Evolutionary conservation across 192 early-diverging fungal genomes (phyloP).

Genomic region (Entomortierella parvispora): DNA sequence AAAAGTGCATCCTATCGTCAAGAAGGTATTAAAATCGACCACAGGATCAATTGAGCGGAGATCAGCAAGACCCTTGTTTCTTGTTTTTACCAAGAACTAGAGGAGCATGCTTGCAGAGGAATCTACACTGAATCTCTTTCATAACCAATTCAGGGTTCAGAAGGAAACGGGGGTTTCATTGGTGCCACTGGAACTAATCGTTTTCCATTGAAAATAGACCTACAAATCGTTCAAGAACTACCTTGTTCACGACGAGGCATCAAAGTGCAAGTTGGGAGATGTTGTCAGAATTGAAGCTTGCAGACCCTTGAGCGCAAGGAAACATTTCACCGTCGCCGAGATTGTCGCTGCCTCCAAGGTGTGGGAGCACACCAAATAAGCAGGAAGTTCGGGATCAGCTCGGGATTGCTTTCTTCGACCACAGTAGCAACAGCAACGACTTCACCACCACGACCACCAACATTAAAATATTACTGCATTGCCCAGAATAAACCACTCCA

Average conservation of each 20-base stretch:
- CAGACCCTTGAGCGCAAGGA: conserved; percentile 86
- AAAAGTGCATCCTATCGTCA: conserved; percentile 82
- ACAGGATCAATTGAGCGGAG: not conserved
- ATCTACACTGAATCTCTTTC: too few relatives aligned
- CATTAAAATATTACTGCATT: too few relatives aligned
- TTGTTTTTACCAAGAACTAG: not conserved
- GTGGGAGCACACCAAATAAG: conserved; percentile 29
- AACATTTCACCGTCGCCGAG: conserved; percentile 90
- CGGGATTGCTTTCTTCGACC: too few relatives aligned
- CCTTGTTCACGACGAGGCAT: conserved; percentile 86
- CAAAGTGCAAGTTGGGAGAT: conserved; percentile 87
- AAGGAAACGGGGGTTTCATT: not conserved
- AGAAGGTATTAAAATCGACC: conserved; percentile 73
- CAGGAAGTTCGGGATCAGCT: too few relatives aligned
- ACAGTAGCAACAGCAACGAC: too few relatives aligned
- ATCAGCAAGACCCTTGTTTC: too few relatives aligned
- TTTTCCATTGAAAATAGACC: conserved; percentile 58
- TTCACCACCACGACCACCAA: too few relatives aligned
- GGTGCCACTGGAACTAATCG: not conserved
- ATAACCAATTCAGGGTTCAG: too few relatives aligned
- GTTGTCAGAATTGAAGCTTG: conserved; percentile 93
- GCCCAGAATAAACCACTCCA: too few relatives aligned
- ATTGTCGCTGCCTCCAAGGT: conserved; percentile 64
- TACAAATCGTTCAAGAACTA: conserved; percentile 87
- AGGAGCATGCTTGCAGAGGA: not conserved